Evolutionary conservation across 495 filamentous ascomycete genomes (phyloP), one percentile per base, ranked within the genome.

Genomic region (Mycothermus thermophilus): DNA sequence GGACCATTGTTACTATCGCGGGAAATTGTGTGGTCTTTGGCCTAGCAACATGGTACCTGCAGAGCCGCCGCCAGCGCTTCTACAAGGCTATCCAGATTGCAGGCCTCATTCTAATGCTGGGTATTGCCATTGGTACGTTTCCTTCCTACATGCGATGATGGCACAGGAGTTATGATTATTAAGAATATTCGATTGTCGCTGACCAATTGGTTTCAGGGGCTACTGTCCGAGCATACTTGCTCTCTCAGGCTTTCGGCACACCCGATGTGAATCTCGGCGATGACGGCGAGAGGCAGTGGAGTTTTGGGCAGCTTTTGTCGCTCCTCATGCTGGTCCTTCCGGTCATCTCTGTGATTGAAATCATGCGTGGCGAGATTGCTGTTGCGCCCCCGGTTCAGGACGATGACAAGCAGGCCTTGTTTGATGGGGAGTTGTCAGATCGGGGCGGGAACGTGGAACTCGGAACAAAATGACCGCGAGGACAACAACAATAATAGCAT

Each of bases 241-340:
- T 71, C 1, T 63, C 61, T 0, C 64, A 71, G 33, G 70, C 71
- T 9, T 74, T 75, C 46, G 64, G 64, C 2, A 47, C 23, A 2
- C 60, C 59, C 0, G 50, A 61, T 3, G 52, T 68, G 4, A 8
- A 25, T 14, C 52, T 75, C 8, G 37, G 38, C 15, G 69, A 71
- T 30, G 26, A 47, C 1, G 63, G 62, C 8, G 72, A 76, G 55
- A 63, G 58, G 43, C 54, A 60, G 12, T 76, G 70, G 68, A 66
- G 65, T 26, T 76, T 72, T 40, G 72, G 72, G 1, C 70, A 73
- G 52, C 41, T 73, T 37, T 45, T 76, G 6, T 58, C 62, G 0
- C 38, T 76, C 29, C 51, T 72, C 23, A 58, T 76, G 47, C 41
- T 76, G 30, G 36, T 67, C 3, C 39, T 76, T 38, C 72, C 72